Evolutionary conservation across 2,329 filamentous ascomycete genomes (phyloP).

Genomic region (Metarhizium rileyi): DNA sequence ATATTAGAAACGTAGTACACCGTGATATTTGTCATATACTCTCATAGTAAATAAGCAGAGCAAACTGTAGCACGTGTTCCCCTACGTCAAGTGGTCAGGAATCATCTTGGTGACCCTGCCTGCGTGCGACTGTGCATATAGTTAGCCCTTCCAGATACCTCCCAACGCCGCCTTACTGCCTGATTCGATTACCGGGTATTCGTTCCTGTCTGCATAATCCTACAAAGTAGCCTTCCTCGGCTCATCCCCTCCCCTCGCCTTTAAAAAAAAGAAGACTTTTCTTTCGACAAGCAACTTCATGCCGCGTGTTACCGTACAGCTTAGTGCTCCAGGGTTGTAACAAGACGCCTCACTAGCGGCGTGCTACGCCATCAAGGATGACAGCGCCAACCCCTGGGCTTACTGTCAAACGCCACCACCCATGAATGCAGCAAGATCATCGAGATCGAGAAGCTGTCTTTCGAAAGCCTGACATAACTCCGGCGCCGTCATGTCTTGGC

Average conservation of each 20-base stretch:
- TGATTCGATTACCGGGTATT: slow-evolving; percentile 2
- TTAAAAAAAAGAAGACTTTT: no score
- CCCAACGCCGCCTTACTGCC: slow-evolving; percentile 1
- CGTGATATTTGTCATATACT: background rate
- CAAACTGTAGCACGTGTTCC: background rate
- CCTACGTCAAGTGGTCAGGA: background rate
- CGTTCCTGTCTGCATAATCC: slow-evolving; percentile 2
- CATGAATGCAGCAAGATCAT: slow-evolving; percentile 54
- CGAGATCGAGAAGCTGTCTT: slow-evolving; percentile 48
- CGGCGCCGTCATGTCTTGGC: slow-evolving; percentile 46
- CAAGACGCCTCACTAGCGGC: background rate
- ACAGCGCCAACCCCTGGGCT: background rate
- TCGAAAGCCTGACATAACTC: slow-evolving; percentile 51
- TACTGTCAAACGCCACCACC: slow-evolving; percentile 44
- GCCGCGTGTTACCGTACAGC: background rate
- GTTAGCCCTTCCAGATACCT: background rate
- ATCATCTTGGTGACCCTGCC: background rate
- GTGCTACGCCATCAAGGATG: background rate
- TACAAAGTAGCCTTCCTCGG: background rate
- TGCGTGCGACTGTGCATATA: background rate
- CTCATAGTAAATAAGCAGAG: background rate
- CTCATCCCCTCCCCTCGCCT: background rate
- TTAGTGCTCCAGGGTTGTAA: background rate
- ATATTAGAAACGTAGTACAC: background rate
- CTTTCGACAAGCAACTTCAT: background rate